Percentiles rank a stretch among this genome's conserved stretches.
Evolutionary conservation across 2,329 filamentous ascomycete genomes (phyloP).

Genomic region (Ascochyta rabiei): DNA sequence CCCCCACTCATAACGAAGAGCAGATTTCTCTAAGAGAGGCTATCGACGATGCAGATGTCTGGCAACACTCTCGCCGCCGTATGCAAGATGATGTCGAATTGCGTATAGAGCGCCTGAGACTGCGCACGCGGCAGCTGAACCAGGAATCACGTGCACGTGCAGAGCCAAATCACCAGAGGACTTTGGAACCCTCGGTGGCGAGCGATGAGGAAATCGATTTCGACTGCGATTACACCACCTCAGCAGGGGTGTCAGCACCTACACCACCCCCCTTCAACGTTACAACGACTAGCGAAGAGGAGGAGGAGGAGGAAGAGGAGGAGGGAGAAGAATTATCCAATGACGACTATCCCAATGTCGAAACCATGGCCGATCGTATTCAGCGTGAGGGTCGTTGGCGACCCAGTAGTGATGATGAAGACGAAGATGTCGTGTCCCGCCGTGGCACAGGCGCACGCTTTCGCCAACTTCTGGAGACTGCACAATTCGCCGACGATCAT

Average conservation of each 20-base stretch:
- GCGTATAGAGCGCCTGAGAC: conserved; percentile 33
- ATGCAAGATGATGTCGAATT: conserved; percentile 36
- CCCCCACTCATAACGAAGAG: conserved; percentile 30
- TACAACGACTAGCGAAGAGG: conserved; percentile 45
- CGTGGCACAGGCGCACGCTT: conserved; percentile 33
- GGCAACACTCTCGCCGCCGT: conserved; percentile 36
- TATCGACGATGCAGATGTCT: conserved; percentile 42
- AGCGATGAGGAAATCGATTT: conserved; percentile 30
- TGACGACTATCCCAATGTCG: conserved; percentile 47
- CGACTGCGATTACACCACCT: conserved; percentile 40
- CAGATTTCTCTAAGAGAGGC: conserved; percentile 44
- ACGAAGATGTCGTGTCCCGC: conserved; percentile 40
- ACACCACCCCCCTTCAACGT: conserved; percentile 51
- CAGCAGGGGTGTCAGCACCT: conserved; percentile 41
- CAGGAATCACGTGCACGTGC: conserved; percentile 8
- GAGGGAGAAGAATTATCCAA: conserved; percentile 44
- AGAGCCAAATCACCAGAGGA: conserved; percentile 5
- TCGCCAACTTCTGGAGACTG: conserved; percentile 29
- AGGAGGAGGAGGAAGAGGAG: conserved; percentile 42
- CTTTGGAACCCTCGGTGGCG: conserved; percentile 5
- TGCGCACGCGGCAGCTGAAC: conserved; percentile 23
- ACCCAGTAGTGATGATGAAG: conserved; percentile 46
- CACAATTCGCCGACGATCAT: conserved; percentile 41
- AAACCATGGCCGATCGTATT: conserved; percentile 49
- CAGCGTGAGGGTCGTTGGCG: conserved; percentile 48